Evolutionary conservation across 2,329 filamentous ascomycete genomes (phyloP), one percentile per base, ranked within the genome.

Genomic region (Phialemonium atrogriseum): DNA sequence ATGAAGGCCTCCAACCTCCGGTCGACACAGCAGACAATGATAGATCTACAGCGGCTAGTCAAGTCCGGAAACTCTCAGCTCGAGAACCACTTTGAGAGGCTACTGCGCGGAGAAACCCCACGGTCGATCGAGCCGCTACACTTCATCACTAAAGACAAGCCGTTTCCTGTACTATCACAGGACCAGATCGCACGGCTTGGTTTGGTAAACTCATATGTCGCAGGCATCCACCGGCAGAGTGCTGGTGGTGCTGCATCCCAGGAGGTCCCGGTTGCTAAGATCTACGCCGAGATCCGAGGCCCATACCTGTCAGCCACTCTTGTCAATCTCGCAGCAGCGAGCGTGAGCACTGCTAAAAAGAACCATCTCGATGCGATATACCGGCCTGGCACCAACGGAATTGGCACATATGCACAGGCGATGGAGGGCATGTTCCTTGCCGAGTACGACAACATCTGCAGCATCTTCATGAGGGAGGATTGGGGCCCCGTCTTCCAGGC

Each of bases 1-100:
- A 80, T 98, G 62, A 84, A 83, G 52, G 72, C 83, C 4, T 89
- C 89, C n/a, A 95, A 95, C 45, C 64, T 98, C 31, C 79, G 85
- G 35, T 84, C 88, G 8, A 96, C 95, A 38, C 88, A 96, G 53
- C 80, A 88, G 54, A 87, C 87, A 3, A 84, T 91, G 35, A 64
- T 76, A 26, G 87, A 95, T 38, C 73, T 94, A 33, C 80, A 75
- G 33, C 73, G 77, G 8, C 67, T 98, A 21, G 66, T 95, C 37
- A 83, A 80, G 47, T 74, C 77, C 5, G 91, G 87, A 15, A 87
- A 83, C 42, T 73, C 76, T 10, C 86, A 93, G 52, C 67, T 98
- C 19, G 87, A 96, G 56, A 77, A 77, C 34, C 73, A 89, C 33
- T 94, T 95, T 51, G 76, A 87, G 40, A 78, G 81, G 37, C 69